phyloP scores from a whole-genome alignment of 208 protist genomes.

The Trichomonas vaginalis region DNA sequence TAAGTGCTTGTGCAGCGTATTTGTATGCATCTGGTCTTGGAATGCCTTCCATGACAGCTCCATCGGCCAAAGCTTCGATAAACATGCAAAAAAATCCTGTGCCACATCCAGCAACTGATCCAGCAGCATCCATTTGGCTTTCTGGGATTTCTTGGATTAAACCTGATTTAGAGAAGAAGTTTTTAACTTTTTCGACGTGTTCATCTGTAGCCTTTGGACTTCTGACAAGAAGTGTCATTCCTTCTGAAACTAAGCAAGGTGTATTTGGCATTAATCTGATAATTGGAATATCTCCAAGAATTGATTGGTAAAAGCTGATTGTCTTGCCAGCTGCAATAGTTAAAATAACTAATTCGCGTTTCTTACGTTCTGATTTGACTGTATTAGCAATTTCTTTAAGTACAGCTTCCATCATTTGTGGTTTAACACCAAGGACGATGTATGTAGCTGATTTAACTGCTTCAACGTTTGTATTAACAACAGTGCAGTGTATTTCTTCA shows the following conservation, averaged over 20 bases:
- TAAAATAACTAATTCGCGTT: constrained; percentile 70
- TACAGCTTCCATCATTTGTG: constrained; percentile 52
- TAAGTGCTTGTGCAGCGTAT: constrained; percentile 51
- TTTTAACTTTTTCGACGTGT: constrained; percentile 28
- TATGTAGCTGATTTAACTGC: constrained; percentile 52
- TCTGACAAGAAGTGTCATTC: constrained; percentile 46
- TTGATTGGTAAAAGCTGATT: constrained; percentile 49
- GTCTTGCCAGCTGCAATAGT: constrained; percentile 55
- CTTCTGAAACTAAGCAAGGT: constrained; percentile 53
- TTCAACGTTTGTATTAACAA: constrained; percentile 37
- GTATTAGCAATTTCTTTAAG: constrained; percentile 42
- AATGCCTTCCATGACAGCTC: constrained; percentile 64
- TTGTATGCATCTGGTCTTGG: constrained; percentile 55
- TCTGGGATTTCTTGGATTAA: constrained; percentile 21
- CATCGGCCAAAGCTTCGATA: constrained; percentile 81
- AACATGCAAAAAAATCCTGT: constrained; percentile 80
- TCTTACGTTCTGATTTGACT: constrained; percentile 32
- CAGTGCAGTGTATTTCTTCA: constrained; percentile 43
- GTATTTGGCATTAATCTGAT: constrained; percentile 84
- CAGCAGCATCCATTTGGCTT: constrained; percentile 63
- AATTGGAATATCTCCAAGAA: constrained; percentile 39
- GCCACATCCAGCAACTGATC: constrained; percentile 69
- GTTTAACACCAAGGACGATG: constrained; percentile 74
- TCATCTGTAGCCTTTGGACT: constrained; percentile 37
- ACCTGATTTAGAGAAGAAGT: constrained; percentile 25